phyloP scores from a whole-genome alignment of 495 filamentous ascomycete genomes.

The Aspergillus nidulans region DNA sequence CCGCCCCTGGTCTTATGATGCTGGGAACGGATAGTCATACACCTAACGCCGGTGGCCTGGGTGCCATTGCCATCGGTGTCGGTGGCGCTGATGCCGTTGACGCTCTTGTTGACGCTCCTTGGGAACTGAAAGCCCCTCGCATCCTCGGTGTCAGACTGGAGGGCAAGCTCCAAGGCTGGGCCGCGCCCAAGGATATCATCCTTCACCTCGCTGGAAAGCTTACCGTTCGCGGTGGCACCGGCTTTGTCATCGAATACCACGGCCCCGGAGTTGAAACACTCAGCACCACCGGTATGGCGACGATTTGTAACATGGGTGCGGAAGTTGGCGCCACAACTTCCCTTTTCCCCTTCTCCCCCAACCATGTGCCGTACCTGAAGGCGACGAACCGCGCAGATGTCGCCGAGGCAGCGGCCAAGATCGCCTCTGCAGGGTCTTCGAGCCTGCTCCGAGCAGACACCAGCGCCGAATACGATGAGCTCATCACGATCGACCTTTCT shows the following conservation, averaged over 20 bases:
- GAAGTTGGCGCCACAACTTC: conserved; percentile 97
- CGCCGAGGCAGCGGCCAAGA: conserved; percentile 49
- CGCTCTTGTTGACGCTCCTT: conserved; percentile 96
- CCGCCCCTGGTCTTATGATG: conserved; percentile 97
- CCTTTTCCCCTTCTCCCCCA: conserved; percentile 98
- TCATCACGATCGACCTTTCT: conserved; percentile 91
- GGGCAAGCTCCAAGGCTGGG: conserved; percentile 88
- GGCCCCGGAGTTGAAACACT: conserved; percentile 75
- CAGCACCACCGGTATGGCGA: conserved; percentile 65
- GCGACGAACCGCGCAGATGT: conserved; percentile 86
- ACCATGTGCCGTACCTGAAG: conserved; percentile 91
- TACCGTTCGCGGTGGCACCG: conserved; percentile 97
- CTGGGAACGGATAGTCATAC: conserved; percentile 98
- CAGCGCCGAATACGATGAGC: conserved; percentile 89
- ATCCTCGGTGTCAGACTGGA: conserved; percentile 94
- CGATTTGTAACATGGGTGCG: conserved; percentile 78
- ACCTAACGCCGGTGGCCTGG: conserved; percentile 89
- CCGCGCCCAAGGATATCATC: conserved; percentile 95
- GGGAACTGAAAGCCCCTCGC: conserved; percentile 98
- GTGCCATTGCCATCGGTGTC: conserved; percentile 93
- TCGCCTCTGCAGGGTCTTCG: conserved; percentile 31
- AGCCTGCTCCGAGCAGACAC: conserved; percentile 66
- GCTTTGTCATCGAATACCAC: conserved; percentile 93
- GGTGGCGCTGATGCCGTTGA: conserved; percentile 99
- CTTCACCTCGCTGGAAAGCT: conserved; percentile 96